Base-by-base conservation (phyloP, 352 stramenopile genomes). In the Pythium chondricola region DNA sequence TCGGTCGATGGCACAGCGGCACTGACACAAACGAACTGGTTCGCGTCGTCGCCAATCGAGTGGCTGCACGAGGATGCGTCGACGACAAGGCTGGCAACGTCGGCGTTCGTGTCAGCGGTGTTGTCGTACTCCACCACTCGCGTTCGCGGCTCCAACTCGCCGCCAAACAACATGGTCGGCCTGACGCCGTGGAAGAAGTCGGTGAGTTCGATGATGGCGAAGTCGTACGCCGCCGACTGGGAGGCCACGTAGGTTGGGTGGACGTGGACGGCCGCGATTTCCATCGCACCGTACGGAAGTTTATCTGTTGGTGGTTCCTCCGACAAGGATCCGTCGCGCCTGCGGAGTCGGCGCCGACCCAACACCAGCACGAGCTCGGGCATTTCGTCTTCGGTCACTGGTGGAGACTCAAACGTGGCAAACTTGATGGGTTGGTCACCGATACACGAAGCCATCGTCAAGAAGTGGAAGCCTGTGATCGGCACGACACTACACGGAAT, bases 361-460 rank as follows among this genome's bases (percentile, higher is more conserved):
- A n/a, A n/a, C n/a, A n/a, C n/a, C n/a, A n/a, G n/a, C n/a, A n/a
- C n/a, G n/a, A n/a, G n/a, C n/a, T n/a, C n/a, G n/a, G n/a, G n/a
- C n/a, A n/a, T n/a, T n/a, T n/a, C n/a, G n/a, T 33, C 29, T 13
- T 33, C 29, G 13, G 8, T n/a, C 29, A 4, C 8, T 31, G 5
- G 30, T 47, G 29, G 29, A 33, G 29, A 13, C 13, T 40, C 35
- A 44, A 18, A 52, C 31, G 29, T 25, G 2, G 42, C 40, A 31
- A 36, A 57, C 3, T n/a, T 27, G 17, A 53, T 17, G 11, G 56
- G 4, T 3, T 7, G 17, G 16, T 42, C 31, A 4, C 10, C 29
- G 20, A 60, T 21, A 38, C 60, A 68, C 24, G 58, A 63, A 17
- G 60, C 60, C n/a, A 30, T 58, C 5, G 60, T 64, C 33, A 68